These are phyloP conservation scores for Colletotrichum abscissum DNA, from an alignment of 2,329 filamentous ascomycete species.

Conservation along the genomic window DNA sequence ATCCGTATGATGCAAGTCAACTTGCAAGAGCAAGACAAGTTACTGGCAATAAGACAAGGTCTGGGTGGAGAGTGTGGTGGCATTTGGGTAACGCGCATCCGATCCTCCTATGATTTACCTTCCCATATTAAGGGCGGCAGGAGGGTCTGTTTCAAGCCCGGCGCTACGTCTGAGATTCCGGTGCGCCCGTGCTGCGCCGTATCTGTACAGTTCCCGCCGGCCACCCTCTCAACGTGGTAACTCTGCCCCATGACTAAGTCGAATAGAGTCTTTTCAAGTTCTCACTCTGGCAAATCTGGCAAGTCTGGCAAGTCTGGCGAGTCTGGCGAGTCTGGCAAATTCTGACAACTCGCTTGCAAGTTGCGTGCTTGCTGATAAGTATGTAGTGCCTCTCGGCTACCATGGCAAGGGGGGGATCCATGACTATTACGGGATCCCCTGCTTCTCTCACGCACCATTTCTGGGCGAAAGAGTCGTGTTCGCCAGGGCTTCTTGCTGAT, in stretches of 20 bases:
- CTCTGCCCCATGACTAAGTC: neutral
- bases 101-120: slow-evolving; percentile 28
- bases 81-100: slow-evolving; percentile 1
- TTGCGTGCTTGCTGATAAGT: neutral
- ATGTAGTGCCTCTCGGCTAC: neutral
- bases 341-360: neutral
- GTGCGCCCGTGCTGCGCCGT: neutral
- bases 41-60: neutral
- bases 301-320: too few relatives aligned
- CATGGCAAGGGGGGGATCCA: neutral
- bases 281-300: neutral
- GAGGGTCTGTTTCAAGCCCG: slow-evolving; percentile 29
- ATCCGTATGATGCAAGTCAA: too few relatives aligned
- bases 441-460: neutral
- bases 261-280: neutral
- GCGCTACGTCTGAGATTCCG: slow-evolving; percentile 33
- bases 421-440: neutral
- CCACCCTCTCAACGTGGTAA: neutral
- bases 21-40: neutral
- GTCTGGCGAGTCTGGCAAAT: too few relatives aligned
- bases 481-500: neutral
- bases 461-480: neutral
- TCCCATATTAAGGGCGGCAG: slow-evolving; percentile 31
- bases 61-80: slow-evolving; percentile 12
- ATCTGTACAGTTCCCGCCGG: neutral